Conservation (phyloP, 2,329 filamentous ascomycete genomes). For the Botrytis pseudocinerea region DNA sequence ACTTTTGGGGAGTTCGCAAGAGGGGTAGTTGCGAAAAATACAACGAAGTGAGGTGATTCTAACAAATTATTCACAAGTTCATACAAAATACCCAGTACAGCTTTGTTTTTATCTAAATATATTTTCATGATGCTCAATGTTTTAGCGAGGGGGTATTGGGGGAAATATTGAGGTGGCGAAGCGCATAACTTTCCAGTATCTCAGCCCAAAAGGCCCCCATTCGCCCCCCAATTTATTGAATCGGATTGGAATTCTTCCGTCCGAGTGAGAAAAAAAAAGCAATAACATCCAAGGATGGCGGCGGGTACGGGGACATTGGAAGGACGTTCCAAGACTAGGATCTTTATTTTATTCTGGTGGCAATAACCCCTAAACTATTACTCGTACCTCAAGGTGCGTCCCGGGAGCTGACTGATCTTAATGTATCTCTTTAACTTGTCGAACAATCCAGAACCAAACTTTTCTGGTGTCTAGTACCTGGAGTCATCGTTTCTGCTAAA, state of each 20-base stretch:
- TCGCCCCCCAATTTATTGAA: background rate
- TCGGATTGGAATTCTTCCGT: background rate
- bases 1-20: conserved; percentile 75
- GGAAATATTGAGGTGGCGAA: background rate
- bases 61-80: background rate
- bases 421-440: background rate
- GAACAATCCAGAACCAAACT: background rate
- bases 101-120: background rate
- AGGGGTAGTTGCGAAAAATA: conserved; percentile 42
- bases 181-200: background rate
- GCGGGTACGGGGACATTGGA: background rate
- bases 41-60: conserved; percentile 33
- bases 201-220: background rate
- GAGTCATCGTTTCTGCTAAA: background rate
- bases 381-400: background rate
- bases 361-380: background rate
- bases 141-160: conserved; percentile 16
- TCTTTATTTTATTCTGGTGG: background rate
- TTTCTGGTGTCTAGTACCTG: background rate
- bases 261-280: background rate
- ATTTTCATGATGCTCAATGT: background rate
- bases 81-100: background rate
- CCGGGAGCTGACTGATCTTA: background rate
- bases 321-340: background rate
- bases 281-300: background rate